phyloP scores from a whole-genome alignment of 1,139 yeast genomes.

The Candida sp. region DNA sequence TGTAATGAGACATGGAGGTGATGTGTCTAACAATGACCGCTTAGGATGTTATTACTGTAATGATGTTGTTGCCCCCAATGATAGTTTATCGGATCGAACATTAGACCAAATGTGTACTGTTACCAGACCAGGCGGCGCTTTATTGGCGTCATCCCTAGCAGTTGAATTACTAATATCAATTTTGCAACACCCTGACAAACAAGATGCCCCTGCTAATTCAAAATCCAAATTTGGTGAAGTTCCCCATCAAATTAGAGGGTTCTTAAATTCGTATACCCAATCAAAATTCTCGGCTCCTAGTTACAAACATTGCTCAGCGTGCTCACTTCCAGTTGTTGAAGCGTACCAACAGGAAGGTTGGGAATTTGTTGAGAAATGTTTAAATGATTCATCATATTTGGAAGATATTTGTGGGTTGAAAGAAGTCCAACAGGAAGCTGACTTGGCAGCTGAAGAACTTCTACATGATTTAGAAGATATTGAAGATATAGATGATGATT shows the following conservation, averaged over 20 bases:
- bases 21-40: slow-evolving; percentile 22
- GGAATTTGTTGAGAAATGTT: slow-evolving; percentile 73
- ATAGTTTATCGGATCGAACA: slow-evolving; percentile 79
- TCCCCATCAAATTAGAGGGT: slow-evolving; percentile 93
- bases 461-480: slow-evolving; percentile 34
- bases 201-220: slow-evolving; percentile 39
- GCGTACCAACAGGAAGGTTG: slow-evolving; percentile 59
- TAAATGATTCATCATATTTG: slow-evolving; percentile 61
- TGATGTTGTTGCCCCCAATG: slow-evolving; percentile 92
- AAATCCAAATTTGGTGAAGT: slow-evolving; percentile 57
- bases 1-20: slow-evolving; percentile 87
- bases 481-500: slow-evolving; percentile 17
- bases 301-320: slow-evolving; percentile 80
- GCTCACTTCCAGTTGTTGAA: slow-evolving; percentile 58
- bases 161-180: slow-evolving; percentile 79
- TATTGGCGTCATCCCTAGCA: slow-evolving; percentile 82
- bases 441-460: slow-evolving; percentile 45
- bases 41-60: slow-evolving; percentile 95
- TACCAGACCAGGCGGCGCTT: slow-evolving; percentile 93
- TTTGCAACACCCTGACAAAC: slow-evolving; percentile 60
- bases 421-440: slow-evolving; percentile 71
- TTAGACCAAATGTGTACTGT: slow-evolving; percentile 99
- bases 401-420: slow-evolving; percentile 78
- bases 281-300: slow-evolving; percentile 67
- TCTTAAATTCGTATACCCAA: slow-evolving; percentile 61